A percentile compares a stretch with the other conserved stretches of the same genome.
Evolutionary conservation across 1,284 basidiomycete genomes (phyloP).

Genomic region (Irpex rosettiformis): DNA sequence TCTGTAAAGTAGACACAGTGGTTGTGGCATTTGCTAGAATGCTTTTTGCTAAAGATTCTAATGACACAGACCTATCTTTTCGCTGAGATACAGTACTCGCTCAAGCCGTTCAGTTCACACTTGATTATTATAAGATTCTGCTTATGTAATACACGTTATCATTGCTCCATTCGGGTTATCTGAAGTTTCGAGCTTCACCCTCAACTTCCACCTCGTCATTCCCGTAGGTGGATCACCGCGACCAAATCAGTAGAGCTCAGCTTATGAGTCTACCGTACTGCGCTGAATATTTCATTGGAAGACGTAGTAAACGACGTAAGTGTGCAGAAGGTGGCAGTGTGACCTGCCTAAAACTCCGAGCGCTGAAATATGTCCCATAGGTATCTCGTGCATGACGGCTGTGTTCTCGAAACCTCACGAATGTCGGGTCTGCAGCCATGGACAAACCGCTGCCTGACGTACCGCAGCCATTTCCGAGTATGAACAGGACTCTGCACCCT

Average conservation of each 20-base stretch:
- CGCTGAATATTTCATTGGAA: not conserved
- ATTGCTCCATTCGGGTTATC: not conserved
- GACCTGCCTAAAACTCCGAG: not conserved
- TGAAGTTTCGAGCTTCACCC: not conserved
- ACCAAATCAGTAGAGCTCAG: not conserved
- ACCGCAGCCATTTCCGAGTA: constrained; percentile 14
- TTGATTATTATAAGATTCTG: no score
- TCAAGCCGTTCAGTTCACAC: no score
- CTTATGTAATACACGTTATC: not conserved
- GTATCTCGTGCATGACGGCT: not conserved
- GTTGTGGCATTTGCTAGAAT: no score
- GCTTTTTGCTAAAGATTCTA: no score
- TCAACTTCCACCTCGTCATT: not conserved
- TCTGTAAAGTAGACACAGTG: not conserved
- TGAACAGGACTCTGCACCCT: constrained; percentile 1
- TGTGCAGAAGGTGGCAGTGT: not conserved
- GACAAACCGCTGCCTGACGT: constrained; percentile 30
- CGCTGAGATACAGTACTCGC: no score
- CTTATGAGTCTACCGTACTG: not conserved
- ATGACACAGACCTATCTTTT: no score
- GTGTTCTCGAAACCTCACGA: not conserved
- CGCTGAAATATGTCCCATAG: not conserved
- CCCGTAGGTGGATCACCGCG: not conserved
- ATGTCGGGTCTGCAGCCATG: constrained; percentile 12
- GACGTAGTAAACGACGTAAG: not conserved